Conservation (phyloP, 2,329 filamentous ascomycete species). For the Epichloe scottii region DNA sequence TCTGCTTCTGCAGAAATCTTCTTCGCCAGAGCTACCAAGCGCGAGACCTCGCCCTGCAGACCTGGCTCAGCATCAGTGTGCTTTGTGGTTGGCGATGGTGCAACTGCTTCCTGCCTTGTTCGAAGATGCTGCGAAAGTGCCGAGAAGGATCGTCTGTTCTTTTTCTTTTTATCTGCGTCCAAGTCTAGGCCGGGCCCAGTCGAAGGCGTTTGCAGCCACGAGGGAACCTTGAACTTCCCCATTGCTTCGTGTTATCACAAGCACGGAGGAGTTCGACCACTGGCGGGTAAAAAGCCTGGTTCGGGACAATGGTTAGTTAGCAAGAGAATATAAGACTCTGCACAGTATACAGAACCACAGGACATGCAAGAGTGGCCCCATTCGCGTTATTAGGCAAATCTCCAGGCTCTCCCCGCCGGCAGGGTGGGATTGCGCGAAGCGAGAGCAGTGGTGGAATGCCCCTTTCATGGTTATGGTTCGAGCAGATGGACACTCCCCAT, state of each 20-base stretch:
- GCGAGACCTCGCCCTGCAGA: slow-evolving; percentile 16
- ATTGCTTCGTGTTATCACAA: slow-evolving; percentile 10
- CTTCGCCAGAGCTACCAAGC: slow-evolving; percentile 32
- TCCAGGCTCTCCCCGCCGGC: background rate
- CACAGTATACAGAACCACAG: background rate
- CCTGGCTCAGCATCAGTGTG: background rate
- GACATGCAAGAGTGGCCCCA: background rate
- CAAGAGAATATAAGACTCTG: background rate
- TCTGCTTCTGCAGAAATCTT: slow-evolving; percentile 36
- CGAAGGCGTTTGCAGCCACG: slow-evolving; percentile 20
- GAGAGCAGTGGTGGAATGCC: background rate
- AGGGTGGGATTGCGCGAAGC: background rate
- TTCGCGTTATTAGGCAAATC: background rate
- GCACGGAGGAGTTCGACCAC: background rate
- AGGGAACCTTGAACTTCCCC: slow-evolving; percentile 22
- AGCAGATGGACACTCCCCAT: background rate
- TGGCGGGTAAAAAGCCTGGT: background rate
- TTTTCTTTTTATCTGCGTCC: slow-evolving; percentile 20
- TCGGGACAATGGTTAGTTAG: background rate
- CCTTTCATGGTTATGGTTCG: background rate
- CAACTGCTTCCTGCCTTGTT: slow-evolving; percentile 10
- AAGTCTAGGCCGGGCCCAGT: slow-evolving; percentile 7
- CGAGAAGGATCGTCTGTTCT: slow-evolving; percentile 21
- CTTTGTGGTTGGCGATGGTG: background rate
- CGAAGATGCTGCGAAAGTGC: slow-evolving; percentile 14